Percentiles rank a stretch among this genome's conserved stretches.
phyloP scores from a whole-genome alignment of 2,329 filamentous ascomycete genomes.

The Rutstroemia sp. region DNA sequence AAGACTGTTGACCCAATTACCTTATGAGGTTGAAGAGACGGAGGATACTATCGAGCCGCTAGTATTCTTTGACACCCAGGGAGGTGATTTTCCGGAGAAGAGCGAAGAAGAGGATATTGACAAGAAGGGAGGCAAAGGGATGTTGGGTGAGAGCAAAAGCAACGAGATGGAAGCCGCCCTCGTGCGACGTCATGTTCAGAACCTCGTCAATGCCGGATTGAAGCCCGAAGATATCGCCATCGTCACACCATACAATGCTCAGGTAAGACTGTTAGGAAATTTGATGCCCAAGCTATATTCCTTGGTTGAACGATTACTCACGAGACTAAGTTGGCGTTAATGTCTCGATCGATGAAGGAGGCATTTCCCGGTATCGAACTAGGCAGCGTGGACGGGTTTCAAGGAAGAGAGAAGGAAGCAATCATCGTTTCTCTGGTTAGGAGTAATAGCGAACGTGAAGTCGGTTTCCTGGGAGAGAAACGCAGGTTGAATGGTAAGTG shows the following conservation, averaged over 20 bases:
- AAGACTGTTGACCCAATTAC: constrained; percentile 68
- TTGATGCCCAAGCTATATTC: background rate
- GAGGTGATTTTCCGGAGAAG: constrained; percentile 82
- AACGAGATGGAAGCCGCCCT: constrained; percentile 86
- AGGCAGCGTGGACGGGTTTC: constrained; percentile 96
- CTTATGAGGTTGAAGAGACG: constrained; percentile 68
- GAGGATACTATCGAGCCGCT: constrained; percentile 85
- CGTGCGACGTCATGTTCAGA: constrained; percentile 68
- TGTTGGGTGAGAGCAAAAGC: constrained; percentile 71
- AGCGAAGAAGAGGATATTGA: constrained; percentile 61
- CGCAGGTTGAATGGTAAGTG: constrained; percentile 78
- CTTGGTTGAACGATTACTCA: background rate
- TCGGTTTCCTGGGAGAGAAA: constrained; percentile 90
- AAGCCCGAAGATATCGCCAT: constrained; percentile 81
- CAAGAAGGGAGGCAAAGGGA: constrained; percentile 39
- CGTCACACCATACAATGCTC: constrained; percentile 93
- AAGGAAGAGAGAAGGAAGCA: constrained; percentile 94
- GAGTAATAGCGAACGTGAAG: constrained; percentile 79
- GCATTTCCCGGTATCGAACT: constrained; percentile 79
- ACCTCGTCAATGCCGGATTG: constrained; percentile 72
- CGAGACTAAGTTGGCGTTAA: constrained; percentile 56
- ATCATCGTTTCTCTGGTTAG: constrained; percentile 90
- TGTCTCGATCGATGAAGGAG: constrained; percentile 72
- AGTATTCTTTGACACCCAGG: constrained; percentile 94
- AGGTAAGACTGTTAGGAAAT: constrained; percentile 43